A percentile compares a stretch with the other conserved stretches of the same genome.
Evolutionary conservation across 192 early-diverging fungal genomes (phyloP).

Genomic region (Entomortierella parvispora): DNA sequence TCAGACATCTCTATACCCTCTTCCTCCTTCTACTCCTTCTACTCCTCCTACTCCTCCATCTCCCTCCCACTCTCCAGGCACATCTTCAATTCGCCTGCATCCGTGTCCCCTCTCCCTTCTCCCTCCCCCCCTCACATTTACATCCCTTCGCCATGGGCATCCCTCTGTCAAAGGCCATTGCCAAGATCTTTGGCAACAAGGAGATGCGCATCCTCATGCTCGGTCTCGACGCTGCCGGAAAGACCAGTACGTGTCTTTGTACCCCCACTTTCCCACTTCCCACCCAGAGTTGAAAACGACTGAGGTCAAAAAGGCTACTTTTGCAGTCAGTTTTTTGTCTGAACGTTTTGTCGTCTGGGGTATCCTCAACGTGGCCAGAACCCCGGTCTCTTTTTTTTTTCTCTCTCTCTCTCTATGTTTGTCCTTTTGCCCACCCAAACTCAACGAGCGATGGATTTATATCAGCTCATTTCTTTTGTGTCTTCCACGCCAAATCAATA

Average conservation of each 20-base stretch:
- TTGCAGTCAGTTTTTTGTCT: too few relatives aligned
- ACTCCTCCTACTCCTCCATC: not conserved
- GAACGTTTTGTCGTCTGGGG: too few relatives aligned
- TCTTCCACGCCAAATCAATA: too few relatives aligned
- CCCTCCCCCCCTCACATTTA: not conserved
- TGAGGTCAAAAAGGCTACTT: too few relatives aligned
- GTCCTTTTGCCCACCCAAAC: not conserved
- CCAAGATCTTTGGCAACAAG: conserved; percentile 87
- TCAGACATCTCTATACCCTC: too few relatives aligned
- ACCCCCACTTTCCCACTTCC: too few relatives aligned
- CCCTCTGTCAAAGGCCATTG: conserved; percentile 78
- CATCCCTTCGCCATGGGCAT: conserved; percentile 76
- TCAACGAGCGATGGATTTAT: too few relatives aligned
- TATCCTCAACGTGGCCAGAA: too few relatives aligned
- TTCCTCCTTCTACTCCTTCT: not conserved
- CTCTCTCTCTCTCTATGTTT: not conserved
- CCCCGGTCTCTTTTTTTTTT: not conserved
- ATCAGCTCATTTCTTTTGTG: too few relatives aligned
- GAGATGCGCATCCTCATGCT: conserved; percentile 99
- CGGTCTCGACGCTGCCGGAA: conserved; percentile 90
- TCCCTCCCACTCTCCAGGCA: not conserved
- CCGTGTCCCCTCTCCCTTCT: not conserved
- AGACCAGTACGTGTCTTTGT: conserved; percentile 75
- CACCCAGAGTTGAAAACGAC: too few relatives aligned
- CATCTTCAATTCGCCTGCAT: not conserved